Conservation (phyloP, 1,284 basidiomycete species). For the Testicularia cyperi region DNA sequence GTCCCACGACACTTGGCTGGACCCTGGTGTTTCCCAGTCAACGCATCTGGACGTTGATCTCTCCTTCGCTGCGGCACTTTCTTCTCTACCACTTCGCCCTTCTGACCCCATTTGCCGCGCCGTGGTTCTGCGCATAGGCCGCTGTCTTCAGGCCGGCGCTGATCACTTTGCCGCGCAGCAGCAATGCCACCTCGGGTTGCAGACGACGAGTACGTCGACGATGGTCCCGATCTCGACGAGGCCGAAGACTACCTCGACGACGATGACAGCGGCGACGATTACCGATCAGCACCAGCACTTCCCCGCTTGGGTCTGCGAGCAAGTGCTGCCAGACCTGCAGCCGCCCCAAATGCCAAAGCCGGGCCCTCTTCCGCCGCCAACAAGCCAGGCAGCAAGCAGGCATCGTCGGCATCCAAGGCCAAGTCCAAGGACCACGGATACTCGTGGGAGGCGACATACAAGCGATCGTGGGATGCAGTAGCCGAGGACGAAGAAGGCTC, state of each 20-base stretch:
- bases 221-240: conserved; percentile 29
- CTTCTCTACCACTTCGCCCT: too few relatives aligned
- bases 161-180: too few relatives aligned
- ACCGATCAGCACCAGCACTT: conserved; percentile 22
- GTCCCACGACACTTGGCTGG: too few relatives aligned
- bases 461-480: conserved; percentile 92
- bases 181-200: conserved; percentile 34
- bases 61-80: too few relatives aligned
- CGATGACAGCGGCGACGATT: conserved; percentile 41
- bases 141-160: too few relatives aligned
- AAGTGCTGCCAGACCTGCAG: neutral
- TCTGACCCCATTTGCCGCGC: too few relatives aligned
- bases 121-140: too few relatives aligned
- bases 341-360: conserved; percentile 14
- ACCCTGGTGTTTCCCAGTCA: too few relatives aligned
- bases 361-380: conserved; percentile 1
- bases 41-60: too few relatives aligned
- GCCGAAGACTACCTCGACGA: conserved; percentile 42
- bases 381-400: conserved; percentile 2
- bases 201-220: conserved; percentile 37
- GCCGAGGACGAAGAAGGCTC: conserved; percentile 93
- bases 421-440: conserved; percentile 63
- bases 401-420: conserved; percentile 4
- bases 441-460: conserved; percentile 93
- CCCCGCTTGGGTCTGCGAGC: conserved; percentile 21